A percentile compares a stretch with the other conserved stretches of the same genome.
These are phyloP conservation scores for Saraca asoca DNA, from an alignment of 331 rosid species.

Conservation along the genomic window DNA sequence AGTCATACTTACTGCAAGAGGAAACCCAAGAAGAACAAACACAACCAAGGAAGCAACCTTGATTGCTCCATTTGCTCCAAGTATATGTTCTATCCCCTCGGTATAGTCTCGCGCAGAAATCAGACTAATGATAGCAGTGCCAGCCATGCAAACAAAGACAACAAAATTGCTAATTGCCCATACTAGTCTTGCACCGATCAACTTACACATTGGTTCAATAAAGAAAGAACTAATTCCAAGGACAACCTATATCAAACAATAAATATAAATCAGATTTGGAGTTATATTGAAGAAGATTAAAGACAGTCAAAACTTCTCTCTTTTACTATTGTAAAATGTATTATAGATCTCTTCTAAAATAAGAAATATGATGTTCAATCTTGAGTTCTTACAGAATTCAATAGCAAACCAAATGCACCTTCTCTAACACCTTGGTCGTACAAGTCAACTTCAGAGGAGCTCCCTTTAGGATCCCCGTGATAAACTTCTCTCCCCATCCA, in stretches of 20 bases:
- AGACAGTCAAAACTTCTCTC: slow-evolving; percentile 1
- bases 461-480: slow-evolving; percentile 96
- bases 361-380: slow-evolving; percentile 41
- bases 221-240: slow-evolving; percentile 92
- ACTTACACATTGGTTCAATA: slow-evolving; percentile 91
- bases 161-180: slow-evolving; percentile 98
- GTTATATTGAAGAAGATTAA: neutral
- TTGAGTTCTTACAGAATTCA: slow-evolving; percentile 98
- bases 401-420: slow-evolving; percentile 99
- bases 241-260: slow-evolving; percentile 60
- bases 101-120: slow-evolving; percentile 62
- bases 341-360: slow-evolving; percentile 11
- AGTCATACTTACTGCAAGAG: slow-evolving; percentile 81
- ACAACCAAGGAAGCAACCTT: slow-evolving; percentile 81
- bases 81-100: slow-evolving; percentile 65
- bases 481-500: slow-evolving; percentile 99
- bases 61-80: slow-evolving; percentile 72
- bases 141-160: slow-evolving; percentile 92
- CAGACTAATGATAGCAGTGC: slow-evolving; percentile 83
- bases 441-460: slow-evolving; percentile 46
- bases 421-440: slow-evolving; percentile 95
- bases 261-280: slow-evolving; percentile 20
- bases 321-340: neutral
- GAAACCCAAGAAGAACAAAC: slow-evolving; percentile 95
- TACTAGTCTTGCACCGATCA: slow-evolving; percentile 84